Base-by-base conservation (phyloP, 257 asterid species). In the Solanum piurae region DNA sequence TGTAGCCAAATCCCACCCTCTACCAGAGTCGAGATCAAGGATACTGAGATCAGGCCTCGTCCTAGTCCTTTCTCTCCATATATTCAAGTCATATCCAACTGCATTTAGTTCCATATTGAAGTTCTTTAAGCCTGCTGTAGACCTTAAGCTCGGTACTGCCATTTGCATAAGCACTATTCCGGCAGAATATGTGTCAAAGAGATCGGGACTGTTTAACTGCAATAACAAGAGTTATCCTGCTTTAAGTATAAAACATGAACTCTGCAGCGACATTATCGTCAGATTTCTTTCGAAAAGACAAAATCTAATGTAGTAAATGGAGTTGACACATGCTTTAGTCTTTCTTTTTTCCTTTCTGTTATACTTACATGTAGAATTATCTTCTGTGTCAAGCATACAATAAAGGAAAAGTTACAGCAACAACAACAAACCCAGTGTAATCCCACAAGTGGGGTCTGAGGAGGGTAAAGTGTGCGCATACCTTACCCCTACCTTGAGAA, bases 1-100 rank as follows among this genome's bases (percentile, higher is more conserved):
- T 1, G 98, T 93, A 33, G 96, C 99, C 91, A 97, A 89, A 93
- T 97, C 99, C 99, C 99, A 95, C 2, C 98, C 99, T 92, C 99
- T 92, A 66, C 99, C 98, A 6, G 98, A 94, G 88, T 97, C 99
- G 9, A 97, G 98, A 88, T 95, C 98, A 38, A 97, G 98, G 88
- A 95, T 92, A 80, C 95, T 91, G 64, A 97, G 89, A 76, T 97
- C 98, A 31, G 98, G 95, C 90, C 95, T 93, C 88, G 77, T 31
- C 87, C 95, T 90, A 12, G 96, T 95, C 89, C 55, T 94, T 87
- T 95, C 46, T 40, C 46, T 40, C 46, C 46, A 40, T 29, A 29
- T 29, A 42, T 90, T 94, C 95, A 97, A 90, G 93, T 97, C 98
- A 91, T 97, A 95, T 66, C 96, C 98, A 40, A 92, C 90, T 0